phyloP scores from a whole-genome alignment of 148 eudicot genomes.

The Cornus florida region DNA sequence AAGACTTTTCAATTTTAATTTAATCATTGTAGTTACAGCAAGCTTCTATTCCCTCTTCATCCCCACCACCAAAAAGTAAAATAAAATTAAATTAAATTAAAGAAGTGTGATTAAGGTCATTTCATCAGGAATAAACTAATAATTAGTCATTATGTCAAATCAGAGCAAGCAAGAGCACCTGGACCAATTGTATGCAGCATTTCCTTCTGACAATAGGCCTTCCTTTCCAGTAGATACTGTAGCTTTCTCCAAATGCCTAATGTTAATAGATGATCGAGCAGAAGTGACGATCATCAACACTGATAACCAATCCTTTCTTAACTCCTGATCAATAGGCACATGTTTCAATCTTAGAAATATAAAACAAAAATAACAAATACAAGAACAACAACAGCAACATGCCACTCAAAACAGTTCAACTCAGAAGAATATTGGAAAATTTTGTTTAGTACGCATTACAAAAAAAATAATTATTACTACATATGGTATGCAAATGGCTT shows the following conservation, averaged over 20 bases:
- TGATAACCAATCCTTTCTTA: constrained; percentile 95
- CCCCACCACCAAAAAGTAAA: neutral
- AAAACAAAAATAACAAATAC: neutral
- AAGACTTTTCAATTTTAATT: neutral
- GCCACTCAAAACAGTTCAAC: neutral
- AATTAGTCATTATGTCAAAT: neutral
- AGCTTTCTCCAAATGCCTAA: constrained; percentile 98
- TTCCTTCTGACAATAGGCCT: constrained; percentile 93
- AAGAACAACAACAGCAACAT: neutral
- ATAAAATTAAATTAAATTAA: too few relatives aligned
- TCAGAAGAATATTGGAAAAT: neutral
- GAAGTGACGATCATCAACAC: constrained; percentile 94
- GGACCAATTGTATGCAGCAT: constrained; percentile 95
- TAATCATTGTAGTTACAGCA: neutral
- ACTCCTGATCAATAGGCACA: constrained; percentile 52
- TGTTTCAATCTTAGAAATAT: neutral
- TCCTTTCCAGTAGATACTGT: constrained; percentile 99
- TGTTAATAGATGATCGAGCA: constrained; percentile 92
- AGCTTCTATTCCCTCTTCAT: neutral
- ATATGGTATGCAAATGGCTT: neutral
- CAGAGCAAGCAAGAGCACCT: constrained; percentile 47
- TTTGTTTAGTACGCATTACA: neutral
- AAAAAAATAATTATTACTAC: too few relatives aligned
- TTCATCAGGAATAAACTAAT: constrained; percentile 2
- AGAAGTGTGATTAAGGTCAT: neutral